These are phyloP conservation scores for Penicillium dipodomyicola DNA, from an alignment of 495 filamentous ascomycete genomes.

Conservation along the genomic window DNA sequence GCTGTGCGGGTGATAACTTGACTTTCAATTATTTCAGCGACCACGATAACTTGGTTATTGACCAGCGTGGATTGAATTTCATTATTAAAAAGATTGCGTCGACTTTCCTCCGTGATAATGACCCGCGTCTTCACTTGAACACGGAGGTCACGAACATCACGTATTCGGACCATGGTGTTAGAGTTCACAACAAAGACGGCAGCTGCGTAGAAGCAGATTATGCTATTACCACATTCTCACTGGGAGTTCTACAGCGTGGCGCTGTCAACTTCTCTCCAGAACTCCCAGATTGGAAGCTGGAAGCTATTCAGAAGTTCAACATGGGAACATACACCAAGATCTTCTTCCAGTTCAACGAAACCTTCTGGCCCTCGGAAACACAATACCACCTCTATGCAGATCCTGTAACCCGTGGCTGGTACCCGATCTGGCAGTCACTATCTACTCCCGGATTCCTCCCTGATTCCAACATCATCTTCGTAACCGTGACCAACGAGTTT, in stretches of 20 bases:
- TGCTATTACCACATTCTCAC: conserved; percentile 57
- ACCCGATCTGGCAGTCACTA: conserved; percentile 70
- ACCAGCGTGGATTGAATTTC: conserved; percentile 64
- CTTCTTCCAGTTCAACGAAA: conserved; percentile 69
- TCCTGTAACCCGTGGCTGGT: conserved; percentile 61
- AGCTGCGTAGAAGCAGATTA: conserved; percentile 62
- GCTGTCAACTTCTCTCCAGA: conserved; percentile 59
- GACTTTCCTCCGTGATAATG: conserved; percentile 55
- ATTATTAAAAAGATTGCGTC: conserved; percentile 60
- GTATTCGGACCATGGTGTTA: conserved; percentile 56
- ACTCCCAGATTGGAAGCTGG: conserved; percentile 66
- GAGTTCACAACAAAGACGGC: conserved; percentile 54
- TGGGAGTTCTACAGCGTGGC: conserved; percentile 69
- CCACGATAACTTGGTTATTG: conserved; percentile 67
- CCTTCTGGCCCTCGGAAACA: conserved; percentile 68
- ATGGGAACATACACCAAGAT: conserved; percentile 82
- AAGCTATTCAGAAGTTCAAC: conserved; percentile 62
- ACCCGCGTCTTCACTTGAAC: conserved; percentile 60
- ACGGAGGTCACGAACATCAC: conserved; percentile 58
- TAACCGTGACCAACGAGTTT: conserved; percentile 59
- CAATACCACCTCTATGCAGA: conserved; percentile 73
- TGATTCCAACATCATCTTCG: conserved; percentile 66
- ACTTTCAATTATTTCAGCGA: conserved; percentile 51
- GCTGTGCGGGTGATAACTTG: conserved; percentile 46
- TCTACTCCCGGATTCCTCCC: conserved; percentile 57